phyloP scores from a whole-genome alignment of 176 grass and related monocot species.

The Dendrocalamus sinicus region DNA sequence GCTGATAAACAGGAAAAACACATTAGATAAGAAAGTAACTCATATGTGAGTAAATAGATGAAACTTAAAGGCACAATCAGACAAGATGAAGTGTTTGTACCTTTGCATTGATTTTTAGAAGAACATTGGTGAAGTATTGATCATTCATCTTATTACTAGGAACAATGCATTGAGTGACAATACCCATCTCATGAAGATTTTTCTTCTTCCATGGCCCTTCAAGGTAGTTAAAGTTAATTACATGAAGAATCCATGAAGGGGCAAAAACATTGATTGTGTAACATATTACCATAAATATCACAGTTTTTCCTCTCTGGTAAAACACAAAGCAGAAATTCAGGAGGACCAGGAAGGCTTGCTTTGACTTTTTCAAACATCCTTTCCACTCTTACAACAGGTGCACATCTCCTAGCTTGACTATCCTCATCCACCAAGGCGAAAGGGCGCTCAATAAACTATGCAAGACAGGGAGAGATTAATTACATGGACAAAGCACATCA shows the following conservation, averaged over 20 bases:
- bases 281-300: constrained; percentile 75
- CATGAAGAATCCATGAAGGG: background rate
- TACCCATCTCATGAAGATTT: constrained; percentile 89
- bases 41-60: constrained; percentile 24
- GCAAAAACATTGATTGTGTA: background rate
- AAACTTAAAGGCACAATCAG: constrained; percentile 28
- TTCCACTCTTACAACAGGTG: constrained; percentile 83
- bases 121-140: constrained; percentile 93
- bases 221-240: constrained; percentile 32
- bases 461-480: constrained; percentile 39
- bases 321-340: constrained; percentile 92
- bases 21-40: constrained; percentile 36
- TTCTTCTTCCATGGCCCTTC: constrained; percentile 97
- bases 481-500: constrained; percentile 35
- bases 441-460: constrained; percentile 70
- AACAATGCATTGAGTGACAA: constrained; percentile 87
- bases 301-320: constrained; percentile 88
- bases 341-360: constrained; percentile 54
- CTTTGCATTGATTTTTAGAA: constrained; percentile 97
- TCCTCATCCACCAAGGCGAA: constrained; percentile 77
- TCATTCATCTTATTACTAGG: constrained; percentile 83
- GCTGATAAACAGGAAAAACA: constrained; percentile 53
- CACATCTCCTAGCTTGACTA: constrained; percentile 62
- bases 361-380: constrained; percentile 83
- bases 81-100: constrained; percentile 47